These are phyloP conservation scores for Pulicaria dysenterica DNA, from an alignment of 129 eudicot genomes.

Conservation along the genomic window DNA sequence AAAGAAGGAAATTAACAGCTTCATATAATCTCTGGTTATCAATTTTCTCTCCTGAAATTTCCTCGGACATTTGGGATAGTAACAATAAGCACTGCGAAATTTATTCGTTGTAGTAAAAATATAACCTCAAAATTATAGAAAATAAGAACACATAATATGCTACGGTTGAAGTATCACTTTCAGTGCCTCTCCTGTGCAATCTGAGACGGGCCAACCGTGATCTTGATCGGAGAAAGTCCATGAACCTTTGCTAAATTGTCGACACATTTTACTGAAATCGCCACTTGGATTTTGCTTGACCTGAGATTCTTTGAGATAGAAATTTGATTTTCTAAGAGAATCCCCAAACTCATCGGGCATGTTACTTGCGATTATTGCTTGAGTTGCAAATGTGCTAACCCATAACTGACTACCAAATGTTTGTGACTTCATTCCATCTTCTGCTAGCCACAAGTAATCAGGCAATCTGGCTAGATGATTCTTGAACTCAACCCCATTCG, in stretches of 20 bases:
- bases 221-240: slow-evolving; percentile 83
- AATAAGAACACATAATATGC: not conserved
- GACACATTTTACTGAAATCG: slow-evolving; percentile 52
- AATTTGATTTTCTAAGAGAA: slow-evolving; percentile 62
- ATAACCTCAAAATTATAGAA: not conserved
- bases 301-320: slow-evolving; percentile 66
- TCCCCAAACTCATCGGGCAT: slow-evolving; percentile 78
- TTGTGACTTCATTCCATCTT: slow-evolving; percentile 83
- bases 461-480: slow-evolving; percentile 66
- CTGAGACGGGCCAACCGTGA: slow-evolving; percentile 70
- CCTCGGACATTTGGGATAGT: slow-evolving; percentile 56
- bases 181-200: slow-evolving; percentile 65
- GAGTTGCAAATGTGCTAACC: slow-evolving; percentile 58
- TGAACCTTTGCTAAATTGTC: slow-evolving; percentile 65
- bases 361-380: slow-evolving; percentile 57
- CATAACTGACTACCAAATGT: slow-evolving; percentile 70
- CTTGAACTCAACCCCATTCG: slow-evolving; percentile 64
- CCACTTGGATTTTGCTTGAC: slow-evolving; percentile 54
- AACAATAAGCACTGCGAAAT: slow-evolving; percentile 49
- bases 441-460: slow-evolving; percentile 73
- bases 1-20: slow-evolving; percentile 53
- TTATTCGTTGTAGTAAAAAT: not conserved
- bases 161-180: slow-evolving; percentile 35
- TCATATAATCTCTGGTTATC: slow-evolving; percentile 49
- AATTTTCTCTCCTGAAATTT: slow-evolving; percentile 50